Base-by-base conservation (phyloP, 805 yeast genomes). In the Ogataea corticis region DNA sequence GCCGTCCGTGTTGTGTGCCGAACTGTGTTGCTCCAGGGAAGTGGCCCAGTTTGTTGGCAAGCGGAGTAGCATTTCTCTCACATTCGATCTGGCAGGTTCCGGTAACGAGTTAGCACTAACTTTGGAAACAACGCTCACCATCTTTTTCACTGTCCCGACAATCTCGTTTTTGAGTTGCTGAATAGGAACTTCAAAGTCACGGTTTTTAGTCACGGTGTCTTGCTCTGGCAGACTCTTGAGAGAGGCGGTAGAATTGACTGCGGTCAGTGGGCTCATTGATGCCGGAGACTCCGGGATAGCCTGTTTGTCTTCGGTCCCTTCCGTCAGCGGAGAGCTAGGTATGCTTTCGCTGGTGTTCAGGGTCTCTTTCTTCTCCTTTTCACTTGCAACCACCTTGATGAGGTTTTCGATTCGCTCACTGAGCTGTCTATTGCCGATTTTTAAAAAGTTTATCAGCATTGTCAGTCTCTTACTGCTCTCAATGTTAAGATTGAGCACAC, bases 131-230 rank as follows among this genome's bases (percentile, higher is more conserved):
- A 92, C 80, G 33, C 82, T 80, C 29, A 91, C 90, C 38, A 90
- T 89, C 61, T 89, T 92, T 62, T 88, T 87, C 19, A 94, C 91
- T 0, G 97, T 94, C 0, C 86, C 78, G 7, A 91, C 83, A 29
- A 92, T 88, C 54, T 92, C 99, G 53, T 82, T 78, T 51, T 87
- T 85, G 29, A 91, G 75, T 36, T 80, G 71, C 48, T 65, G 68
- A n/a, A 62, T 55, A 19, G 60, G 59, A 17, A 53, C 42, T 27
- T 59, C 64, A 27, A 46, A 27, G 13, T 38, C 52, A n/a, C 36
- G 38, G 5, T 32, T 38, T 17, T 35, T 38, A 7, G 44, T 21
- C 5, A 43, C 46, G 16, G 31, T 39, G 12, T 49, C 56, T 6
- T 36, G 38, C 17, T 40, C 41, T 3, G 55, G 48, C 5, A 52